Conservation (phyloP, 1,284 basidiomycete genomes). For the Malassezia nana region DNA sequence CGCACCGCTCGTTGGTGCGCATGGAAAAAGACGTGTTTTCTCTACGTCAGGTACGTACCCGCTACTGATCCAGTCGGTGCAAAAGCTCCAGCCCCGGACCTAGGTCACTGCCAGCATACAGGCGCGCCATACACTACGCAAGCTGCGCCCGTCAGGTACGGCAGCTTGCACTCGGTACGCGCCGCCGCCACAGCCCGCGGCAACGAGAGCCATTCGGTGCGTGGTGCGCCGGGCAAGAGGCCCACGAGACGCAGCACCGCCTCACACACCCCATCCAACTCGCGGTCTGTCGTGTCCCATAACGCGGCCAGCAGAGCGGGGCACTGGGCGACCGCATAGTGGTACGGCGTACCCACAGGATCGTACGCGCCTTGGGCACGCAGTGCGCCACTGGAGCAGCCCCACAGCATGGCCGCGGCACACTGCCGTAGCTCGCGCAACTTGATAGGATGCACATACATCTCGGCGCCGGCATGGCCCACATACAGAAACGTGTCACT, state of each 20-base stretch:
- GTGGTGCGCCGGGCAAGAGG: constrained; percentile 50
- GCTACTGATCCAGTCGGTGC: background rate
- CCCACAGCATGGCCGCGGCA: constrained; percentile 94
- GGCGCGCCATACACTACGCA: constrained; percentile 91
- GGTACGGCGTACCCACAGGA: constrained; percentile 75
- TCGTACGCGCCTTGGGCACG: constrained; percentile 88
- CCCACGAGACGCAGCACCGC: constrained; percentile 67
- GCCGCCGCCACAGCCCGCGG: constrained; percentile 70
- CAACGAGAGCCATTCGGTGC: constrained; percentile 53
- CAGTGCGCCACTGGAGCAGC: constrained; percentile 84
- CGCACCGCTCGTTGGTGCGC: background rate
- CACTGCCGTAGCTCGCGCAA: constrained; percentile 69
- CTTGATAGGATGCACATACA: constrained; percentile 71
- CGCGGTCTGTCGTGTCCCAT: constrained; percentile 96
- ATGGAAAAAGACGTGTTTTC: background rate
- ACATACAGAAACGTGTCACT: constrained; percentile 60
- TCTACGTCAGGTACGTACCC: background rate
- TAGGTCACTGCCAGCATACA: constrained; percentile 28
- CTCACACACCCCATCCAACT: constrained; percentile 84
- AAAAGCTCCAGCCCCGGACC: background rate
- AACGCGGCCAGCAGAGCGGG: constrained; percentile 85
- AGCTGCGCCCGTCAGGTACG: constrained; percentile 89
- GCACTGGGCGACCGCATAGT: constrained; percentile 91
- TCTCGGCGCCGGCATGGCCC: constrained; percentile 89
- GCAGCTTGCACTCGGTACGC: constrained; percentile 71